phyloP scores from a whole-genome alignment of 2,329 filamentous ascomycete genomes.

The Aspergillus pseudotamarii region DNA sequence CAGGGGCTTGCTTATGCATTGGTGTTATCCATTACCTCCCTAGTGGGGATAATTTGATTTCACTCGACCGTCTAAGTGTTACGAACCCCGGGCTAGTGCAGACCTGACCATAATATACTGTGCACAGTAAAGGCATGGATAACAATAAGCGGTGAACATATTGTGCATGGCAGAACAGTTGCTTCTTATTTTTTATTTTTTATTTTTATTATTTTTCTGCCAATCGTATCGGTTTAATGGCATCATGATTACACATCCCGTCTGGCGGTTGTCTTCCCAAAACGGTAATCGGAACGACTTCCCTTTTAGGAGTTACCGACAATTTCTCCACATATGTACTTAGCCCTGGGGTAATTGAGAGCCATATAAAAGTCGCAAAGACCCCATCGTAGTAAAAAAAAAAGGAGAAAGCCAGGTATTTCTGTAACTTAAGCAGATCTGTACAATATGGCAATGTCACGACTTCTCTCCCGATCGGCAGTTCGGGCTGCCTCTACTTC shows the following conservation, averaged over 20 bases:
- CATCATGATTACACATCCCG: too few species aligned
- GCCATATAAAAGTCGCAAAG: conserved; percentile 21
- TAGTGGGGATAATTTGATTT: too few species aligned
- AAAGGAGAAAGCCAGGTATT: too few species aligned
- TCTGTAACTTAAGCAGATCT: background rate
- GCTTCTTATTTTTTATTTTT: too few species aligned
- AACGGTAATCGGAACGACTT: conserved; percentile 19
- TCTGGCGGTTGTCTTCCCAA: conserved; percentile 11
- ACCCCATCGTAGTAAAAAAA: background rate
- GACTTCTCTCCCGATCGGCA: conserved; percentile 30
- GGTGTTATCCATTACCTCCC: background rate
- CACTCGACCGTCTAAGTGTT: too few species aligned
- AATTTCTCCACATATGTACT: conserved; percentile 14
- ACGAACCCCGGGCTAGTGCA: too few species aligned
- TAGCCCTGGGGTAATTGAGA: conserved; percentile 1
- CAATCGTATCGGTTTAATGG: too few species aligned
- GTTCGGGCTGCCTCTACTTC: conserved; percentile 35
- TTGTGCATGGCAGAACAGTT: too few species aligned
- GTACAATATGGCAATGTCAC: conserved; percentile 32
- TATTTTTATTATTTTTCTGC: too few species aligned
- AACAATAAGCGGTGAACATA: too few species aligned
- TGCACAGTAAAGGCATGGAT: too few species aligned
- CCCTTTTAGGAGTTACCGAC: conserved; percentile 12
- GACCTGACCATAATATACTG: too few species aligned
- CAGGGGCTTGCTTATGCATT: background rate